Percentiles rank a stretch among this genome's conserved stretches.
phyloP scores from a whole-genome alignment of 768 basidiomycete genomes.

The Mrakia hoshinonis region DNA sequence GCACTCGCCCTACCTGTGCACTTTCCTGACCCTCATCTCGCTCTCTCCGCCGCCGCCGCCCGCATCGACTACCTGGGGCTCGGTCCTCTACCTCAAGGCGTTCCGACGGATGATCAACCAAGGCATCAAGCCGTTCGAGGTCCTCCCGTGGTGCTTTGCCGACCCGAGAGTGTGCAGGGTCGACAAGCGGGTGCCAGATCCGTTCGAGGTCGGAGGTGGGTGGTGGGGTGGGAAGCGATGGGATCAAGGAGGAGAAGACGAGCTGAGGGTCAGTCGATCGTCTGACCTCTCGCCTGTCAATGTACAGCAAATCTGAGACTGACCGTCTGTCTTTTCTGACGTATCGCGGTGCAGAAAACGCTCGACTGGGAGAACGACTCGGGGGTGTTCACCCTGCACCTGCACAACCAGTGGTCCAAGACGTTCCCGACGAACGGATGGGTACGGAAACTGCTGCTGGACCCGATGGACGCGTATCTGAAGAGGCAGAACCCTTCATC shows the following conservation, averaged over 20 bases:
- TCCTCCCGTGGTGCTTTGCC: conserved; percentile 91
- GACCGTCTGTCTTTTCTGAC: no score
- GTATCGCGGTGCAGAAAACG: conserved; percentile 2
- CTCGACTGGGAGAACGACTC: conserved; percentile 46
- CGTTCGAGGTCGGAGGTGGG: conserved; percentile 54
- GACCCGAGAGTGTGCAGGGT: conserved; percentile 85
- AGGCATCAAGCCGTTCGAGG: conserved; percentile 71
- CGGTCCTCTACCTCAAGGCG: conserved; percentile 79
- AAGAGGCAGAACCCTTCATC: neutral
- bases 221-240: conserved; percentile 59
- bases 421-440: conserved; percentile 71
- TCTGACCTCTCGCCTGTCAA: neutral
- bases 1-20: conserved; percentile 91
- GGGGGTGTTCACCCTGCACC: conserved; percentile 66
- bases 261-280: conserved; percentile 26
- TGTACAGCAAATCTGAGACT: no score
- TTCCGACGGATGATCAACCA: conserved; percentile 72
- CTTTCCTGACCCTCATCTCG: conserved; percentile 86
- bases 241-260: conserved; percentile 48
- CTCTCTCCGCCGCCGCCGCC: conserved; percentile 61
- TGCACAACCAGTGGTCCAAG: conserved; percentile 96
- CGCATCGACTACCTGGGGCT: conserved; percentile 87
- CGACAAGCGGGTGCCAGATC: conserved; percentile 88
- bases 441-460: conserved; percentile 71
- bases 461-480: conserved; percentile 35